phyloP scores from a whole-genome alignment of 106 monocot species.

The Cymbidium sinense region DNA sequence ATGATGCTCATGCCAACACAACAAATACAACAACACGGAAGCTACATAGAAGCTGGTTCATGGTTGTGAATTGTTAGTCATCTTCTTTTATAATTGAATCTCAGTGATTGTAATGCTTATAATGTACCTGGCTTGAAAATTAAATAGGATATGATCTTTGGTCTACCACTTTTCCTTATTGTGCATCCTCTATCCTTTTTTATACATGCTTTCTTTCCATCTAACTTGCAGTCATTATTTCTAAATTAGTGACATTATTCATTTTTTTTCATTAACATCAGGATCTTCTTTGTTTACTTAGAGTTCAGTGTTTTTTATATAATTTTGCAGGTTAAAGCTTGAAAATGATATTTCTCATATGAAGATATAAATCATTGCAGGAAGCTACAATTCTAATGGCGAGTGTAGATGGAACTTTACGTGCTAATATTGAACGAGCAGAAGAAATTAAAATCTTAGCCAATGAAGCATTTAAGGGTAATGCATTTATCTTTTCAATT shows the following conservation, averaged over 20 bases:
- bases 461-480: conserved; percentile 94
- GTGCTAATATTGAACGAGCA: conserved; percentile 39
- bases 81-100: not conserved
- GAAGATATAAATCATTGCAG: not conserved
- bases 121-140: not conserved
- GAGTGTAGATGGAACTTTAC: conserved; percentile 42
- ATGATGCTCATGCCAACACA: not conserved
- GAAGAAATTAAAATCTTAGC: conserved; percentile 73
- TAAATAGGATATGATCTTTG: not conserved
- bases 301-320: not conserved
- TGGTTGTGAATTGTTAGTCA: not conserved
- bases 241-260: not conserved
- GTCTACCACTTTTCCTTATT: not conserved
- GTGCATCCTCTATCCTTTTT: not conserved
- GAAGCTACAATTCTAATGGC: conserved; percentile 6
- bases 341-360: not conserved
- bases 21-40: not conserved
- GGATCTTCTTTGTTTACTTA: not conserved
- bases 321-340: conserved; percentile 1
- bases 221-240: not conserved
- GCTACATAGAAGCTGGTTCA: not conserved
- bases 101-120: not conserved
- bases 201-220: not conserved
- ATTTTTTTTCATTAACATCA: not conserved
- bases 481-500: not conserved